These are phyloP conservation scores for Fusarium algeriense DNA, from an alignment of 2,329 filamentous ascomycete genomes.

Conservation along the genomic window DNA sequence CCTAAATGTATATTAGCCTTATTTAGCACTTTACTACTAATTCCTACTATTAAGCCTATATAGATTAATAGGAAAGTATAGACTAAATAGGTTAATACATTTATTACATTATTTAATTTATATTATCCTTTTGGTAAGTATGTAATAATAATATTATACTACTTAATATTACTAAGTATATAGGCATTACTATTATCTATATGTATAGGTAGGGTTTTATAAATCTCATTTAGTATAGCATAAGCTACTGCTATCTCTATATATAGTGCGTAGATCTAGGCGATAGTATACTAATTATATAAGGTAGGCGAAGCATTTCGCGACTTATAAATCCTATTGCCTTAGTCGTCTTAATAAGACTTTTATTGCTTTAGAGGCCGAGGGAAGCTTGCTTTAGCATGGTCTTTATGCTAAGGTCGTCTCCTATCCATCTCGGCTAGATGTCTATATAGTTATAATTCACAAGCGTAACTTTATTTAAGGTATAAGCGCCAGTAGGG, in stretches of 20 bases:
- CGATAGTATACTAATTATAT: slow-evolving; percentile 45
- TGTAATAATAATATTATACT: slow-evolving; percentile 46
- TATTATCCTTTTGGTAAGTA: slow-evolving; percentile 35
- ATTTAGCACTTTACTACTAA: not conserved
- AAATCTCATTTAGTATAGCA: slow-evolving; percentile 47
- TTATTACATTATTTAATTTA: not conserved
- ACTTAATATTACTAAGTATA: slow-evolving; percentile 33
- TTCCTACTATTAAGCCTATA: not conserved
- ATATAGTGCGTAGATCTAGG: slow-evolving; percentile 51
- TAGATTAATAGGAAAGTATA: accelerated
- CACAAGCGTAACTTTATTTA: too few relatives aligned
- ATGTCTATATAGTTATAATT: too few relatives aligned
- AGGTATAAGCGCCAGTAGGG: too few relatives aligned
- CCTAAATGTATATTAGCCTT: not conserved
- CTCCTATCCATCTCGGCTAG: too few relatives aligned
- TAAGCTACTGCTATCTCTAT: too few relatives aligned
- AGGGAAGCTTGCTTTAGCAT: too few relatives aligned
- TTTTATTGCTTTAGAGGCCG: too few relatives aligned
- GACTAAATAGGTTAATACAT: not conserved
- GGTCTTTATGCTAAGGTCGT: too few relatives aligned
- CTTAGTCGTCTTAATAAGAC: too few relatives aligned
- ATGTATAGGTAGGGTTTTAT: slow-evolving; percentile 7
- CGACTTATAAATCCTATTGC: too few relatives aligned
- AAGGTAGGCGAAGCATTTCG: not conserved
- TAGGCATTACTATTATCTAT: slow-evolving; percentile 45